Conservation (phyloP, 2,329 filamentous ascomycete species). For the Cadophora sp. region DNA sequence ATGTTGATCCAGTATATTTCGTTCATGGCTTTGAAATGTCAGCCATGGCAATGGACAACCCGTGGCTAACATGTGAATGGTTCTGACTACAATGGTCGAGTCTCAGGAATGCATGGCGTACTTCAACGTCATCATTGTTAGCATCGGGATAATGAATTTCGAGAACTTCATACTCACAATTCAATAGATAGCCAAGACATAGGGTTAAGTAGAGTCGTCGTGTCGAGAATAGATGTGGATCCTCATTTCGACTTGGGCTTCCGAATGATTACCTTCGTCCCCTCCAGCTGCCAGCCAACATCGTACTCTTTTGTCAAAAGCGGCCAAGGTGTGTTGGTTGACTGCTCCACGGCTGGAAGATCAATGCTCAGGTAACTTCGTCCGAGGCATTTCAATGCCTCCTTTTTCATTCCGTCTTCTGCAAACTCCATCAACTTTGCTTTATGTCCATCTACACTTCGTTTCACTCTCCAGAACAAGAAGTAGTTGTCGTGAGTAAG, state of each 20-base stretch:
- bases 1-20: not conserved
- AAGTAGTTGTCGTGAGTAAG: slow-evolving; percentile 85
- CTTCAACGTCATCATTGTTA: not conserved
- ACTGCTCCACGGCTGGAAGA: slow-evolving; percentile 69
- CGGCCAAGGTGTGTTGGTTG: slow-evolving; percentile 74
- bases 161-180: not conserved
- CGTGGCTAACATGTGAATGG: not conserved
- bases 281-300: slow-evolving; percentile 85
- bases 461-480: slow-evolving; percentile 74
- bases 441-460: slow-evolving; percentile 80
- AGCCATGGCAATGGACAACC: not conserved
- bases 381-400: slow-evolving; percentile 87
- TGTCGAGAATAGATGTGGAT: not conserved
- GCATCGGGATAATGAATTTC: not conserved
- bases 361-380: slow-evolving; percentile 80
- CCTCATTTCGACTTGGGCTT: slow-evolving; percentile 56
- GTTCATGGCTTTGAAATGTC: not conserved
- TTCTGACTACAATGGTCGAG: not conserved
- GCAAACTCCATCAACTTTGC: slow-evolving; percentile 83
- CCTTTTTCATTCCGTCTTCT: slow-evolving; percentile 73
- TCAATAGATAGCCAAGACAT: not conserved
- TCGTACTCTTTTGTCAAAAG: slow-evolving; percentile 70
- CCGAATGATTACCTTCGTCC: slow-evolving; percentile 77
- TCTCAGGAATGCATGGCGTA: not conserved
- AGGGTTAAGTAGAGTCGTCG: not conserved